These are phyloP conservation scores for Trichoderma atroviride DNA, from an alignment of 2,329 filamentous ascomycete species.

Conservation along the genomic window DNA sequence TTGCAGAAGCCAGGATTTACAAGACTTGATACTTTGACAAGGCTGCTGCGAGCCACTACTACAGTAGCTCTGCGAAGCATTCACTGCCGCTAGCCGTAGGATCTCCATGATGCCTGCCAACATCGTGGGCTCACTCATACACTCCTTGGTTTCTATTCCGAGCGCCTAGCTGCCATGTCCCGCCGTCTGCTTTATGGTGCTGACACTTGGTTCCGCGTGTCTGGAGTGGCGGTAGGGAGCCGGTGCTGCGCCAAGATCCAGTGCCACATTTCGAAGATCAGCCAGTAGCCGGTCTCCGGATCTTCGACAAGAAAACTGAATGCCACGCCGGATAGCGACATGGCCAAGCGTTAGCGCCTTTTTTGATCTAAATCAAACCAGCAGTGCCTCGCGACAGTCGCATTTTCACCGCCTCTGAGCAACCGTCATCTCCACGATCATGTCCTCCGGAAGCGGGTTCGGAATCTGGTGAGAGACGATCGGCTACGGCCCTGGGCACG, in stretches of 20 bases:
- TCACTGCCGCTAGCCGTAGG: not conserved
- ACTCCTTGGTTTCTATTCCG: not conserved
- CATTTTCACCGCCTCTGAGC: conserved; percentile 14
- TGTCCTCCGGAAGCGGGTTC: conserved; percentile 12
- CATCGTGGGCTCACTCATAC: not conserved
- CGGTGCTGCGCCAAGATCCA: conserved; percentile 2
- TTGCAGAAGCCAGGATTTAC: not conserved
- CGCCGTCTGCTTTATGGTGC: conserved; percentile 4
- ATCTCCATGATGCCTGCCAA: not conserved
- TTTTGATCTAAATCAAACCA: not conserved
- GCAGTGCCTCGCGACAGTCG: not conserved
- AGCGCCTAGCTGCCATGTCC: not conserved
- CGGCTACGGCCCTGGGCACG: conserved; percentile 16
- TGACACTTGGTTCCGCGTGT: not conserved
- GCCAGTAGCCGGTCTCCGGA: conserved; percentile 21
- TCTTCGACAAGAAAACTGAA: conserved; percentile 6
- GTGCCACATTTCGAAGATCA: conserved; percentile 9
- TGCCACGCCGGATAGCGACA: conserved; percentile 17
- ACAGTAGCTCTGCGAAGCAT: not conserved
- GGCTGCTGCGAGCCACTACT: not conserved
- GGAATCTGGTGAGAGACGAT: conserved; percentile 17
- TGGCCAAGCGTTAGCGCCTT: conserved; percentile 5
- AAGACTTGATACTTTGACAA: not conserved
- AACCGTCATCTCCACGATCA: not conserved
- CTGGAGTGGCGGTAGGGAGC: not conserved